Percentiles rank a stretch among this genome's conserved stretches.
Conservation (phyloP, 2,329 filamentous ascomycete genomes). For the Epichloe amarillans region DNA sequence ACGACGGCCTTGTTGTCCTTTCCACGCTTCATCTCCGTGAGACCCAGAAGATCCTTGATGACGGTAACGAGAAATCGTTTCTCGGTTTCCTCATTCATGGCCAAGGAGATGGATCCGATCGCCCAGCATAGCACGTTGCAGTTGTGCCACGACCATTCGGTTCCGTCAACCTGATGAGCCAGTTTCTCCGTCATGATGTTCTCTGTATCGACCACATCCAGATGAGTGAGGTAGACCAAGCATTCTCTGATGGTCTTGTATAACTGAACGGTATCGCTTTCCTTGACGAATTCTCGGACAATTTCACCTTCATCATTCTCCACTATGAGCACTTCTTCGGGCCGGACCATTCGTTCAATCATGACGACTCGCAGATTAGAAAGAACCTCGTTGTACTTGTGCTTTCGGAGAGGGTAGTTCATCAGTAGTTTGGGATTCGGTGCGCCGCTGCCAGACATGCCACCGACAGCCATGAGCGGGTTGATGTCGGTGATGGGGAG, state of each 20-base stretch:
- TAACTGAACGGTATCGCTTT: slow-evolving; percentile 95
- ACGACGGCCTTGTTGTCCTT: slow-evolving; percentile 99
- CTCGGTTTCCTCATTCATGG: slow-evolving; percentile 99
- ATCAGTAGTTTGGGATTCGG: slow-evolving; percentile 73
- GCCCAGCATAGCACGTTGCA: slow-evolving; percentile 99
- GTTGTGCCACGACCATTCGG: slow-evolving; percentile 98
- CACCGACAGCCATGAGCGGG: slow-evolving; percentile 67
- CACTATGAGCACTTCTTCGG: slow-evolving; percentile 96
- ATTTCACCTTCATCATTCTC: slow-evolving; percentile 99
- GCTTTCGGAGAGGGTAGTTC: slow-evolving; percentile 89
- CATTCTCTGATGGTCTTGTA: slow-evolving; percentile 99
- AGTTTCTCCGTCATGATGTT: slow-evolving; percentile 99
- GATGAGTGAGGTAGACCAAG: slow-evolving; percentile 88
- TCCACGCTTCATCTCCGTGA: slow-evolving; percentile 98
- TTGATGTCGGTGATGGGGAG: slow-evolving; percentile 89
- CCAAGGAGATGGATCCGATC: slow-evolving; percentile 94
- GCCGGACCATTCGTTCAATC: slow-evolving; percentile 99
- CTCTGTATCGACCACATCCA: slow-evolving; percentile 95
- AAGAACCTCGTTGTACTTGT: slow-evolving; percentile 91
- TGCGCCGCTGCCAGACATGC: slow-evolving; percentile 65
- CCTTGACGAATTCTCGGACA: slow-evolving; percentile 97
- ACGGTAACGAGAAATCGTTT: slow-evolving; percentile 97
- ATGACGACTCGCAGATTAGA: slow-evolving; percentile 93
- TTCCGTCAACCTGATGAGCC: slow-evolving; percentile 83
- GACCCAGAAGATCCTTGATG: slow-evolving; percentile 90